These are phyloP conservation scores for Lentinula aciculospora DNA, from an alignment of 768 basidiomycete species.

Conservation along the genomic window DNA sequence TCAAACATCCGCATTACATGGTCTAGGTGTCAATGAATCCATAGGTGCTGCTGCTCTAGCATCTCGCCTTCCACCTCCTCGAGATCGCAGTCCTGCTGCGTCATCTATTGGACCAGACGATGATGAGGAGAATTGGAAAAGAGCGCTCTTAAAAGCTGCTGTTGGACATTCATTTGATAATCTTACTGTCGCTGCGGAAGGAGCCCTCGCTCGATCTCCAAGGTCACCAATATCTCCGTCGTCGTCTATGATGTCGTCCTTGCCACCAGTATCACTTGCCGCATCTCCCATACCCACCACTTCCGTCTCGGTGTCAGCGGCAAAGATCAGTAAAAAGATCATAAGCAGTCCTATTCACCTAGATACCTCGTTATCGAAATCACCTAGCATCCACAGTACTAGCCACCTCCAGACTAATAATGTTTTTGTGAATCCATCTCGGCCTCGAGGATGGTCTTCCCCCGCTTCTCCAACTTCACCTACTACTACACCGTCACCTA, in stretches of 20 bases:
- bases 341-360: conserved; percentile 32
- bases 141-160: conserved; percentile 68
- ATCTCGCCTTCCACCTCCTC: conserved; percentile 62
- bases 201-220: neutral
- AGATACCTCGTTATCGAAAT: conserved; percentile 21
- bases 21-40: conserved; percentile 69
- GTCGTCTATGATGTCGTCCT: conserved; percentile 38
- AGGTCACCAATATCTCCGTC: conserved; percentile 16
- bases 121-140: conserved; percentile 66
- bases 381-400: conserved; percentile 14
- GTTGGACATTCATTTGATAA: conserved; percentile 71
- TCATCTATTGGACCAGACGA: conserved; percentile 40
- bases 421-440: conserved; percentile 5
- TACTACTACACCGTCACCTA: conserved; percentile 17
- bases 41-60: conserved; percentile 73
- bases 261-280: conserved; percentile 21
- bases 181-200: conserved; percentile 8
- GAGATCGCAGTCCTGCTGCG: conserved; percentile 45
- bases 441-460: conserved; percentile 12
- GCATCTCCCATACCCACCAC: conserved; percentile 9
- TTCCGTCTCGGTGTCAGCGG: neutral
- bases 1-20: conserved; percentile 69
- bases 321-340: conserved; percentile 37
- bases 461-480: conserved; percentile 30
- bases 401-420: conserved; percentile 13